These are phyloP conservation scores for Inosperma sp. DNA, from an alignment of 768 basidiomycete genomes.

Conservation along the genomic window DNA sequence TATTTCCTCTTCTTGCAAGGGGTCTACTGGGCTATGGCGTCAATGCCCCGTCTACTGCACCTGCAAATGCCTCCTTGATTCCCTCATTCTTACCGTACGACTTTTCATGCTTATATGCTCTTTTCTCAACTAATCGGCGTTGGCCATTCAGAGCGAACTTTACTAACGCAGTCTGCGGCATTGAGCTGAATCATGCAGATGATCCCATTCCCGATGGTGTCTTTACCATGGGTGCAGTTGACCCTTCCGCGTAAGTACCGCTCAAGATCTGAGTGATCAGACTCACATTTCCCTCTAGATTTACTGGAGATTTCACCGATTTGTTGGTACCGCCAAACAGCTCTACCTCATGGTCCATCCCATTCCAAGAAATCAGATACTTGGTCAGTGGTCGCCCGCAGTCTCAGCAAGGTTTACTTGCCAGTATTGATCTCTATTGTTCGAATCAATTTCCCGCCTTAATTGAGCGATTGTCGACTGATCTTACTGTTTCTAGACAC, in stretches of 20 bases:
- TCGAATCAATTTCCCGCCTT: background rate
- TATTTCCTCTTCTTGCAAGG: background rate
- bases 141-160: background rate
- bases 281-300: background rate
- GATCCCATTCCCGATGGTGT: constrained; percentile 3
- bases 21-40: constrained; percentile 10
- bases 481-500: background rate
- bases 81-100: background rate
- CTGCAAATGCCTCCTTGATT: background rate
- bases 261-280: background rate
- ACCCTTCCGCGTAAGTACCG: background rate
- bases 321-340: background rate
- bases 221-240: constrained; percentile 6
- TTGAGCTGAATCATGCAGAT: constrained; percentile 2
- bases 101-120: background rate
- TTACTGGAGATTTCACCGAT: background rate
- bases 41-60: background rate
- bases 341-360: background rate
- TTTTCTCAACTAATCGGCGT: background rate
- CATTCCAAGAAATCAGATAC: background rate
- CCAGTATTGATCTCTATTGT: background rate
- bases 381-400: background rate
- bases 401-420: background rate
- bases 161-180: constrained; percentile 7
- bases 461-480: background rate